Base-by-base conservation (phyloP, 345 rosid genomes). In the Adansonia digitata region DNA sequence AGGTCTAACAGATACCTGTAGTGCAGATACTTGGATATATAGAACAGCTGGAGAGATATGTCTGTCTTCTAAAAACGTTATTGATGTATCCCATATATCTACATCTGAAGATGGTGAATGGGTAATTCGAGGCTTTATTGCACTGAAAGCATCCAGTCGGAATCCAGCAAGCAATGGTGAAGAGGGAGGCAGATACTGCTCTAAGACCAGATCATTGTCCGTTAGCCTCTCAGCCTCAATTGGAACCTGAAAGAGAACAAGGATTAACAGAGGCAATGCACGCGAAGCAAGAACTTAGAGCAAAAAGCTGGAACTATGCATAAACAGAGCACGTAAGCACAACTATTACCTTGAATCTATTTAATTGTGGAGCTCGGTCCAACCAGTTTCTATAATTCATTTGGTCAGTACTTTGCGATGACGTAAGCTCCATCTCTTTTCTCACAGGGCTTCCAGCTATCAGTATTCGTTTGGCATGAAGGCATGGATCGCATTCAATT, bases 391-490 rank as follows among this genome's bases (percentile, higher is more conserved):
- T 88, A 74, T 86, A 66, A 76, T 85, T 91, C 60, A 79, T 72
- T 76, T 87, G 89, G 59, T 91, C 98, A 51, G 90, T 68, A 46
- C 81, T 83, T 80, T 83, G 89, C 17, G 84, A 62, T 13, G 88
- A 63, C 45, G 82, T 63, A 49, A 74, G 77, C 11, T 64, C 86
- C 46, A 77, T 67, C 77, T 88, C 91, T 27, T 76, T 64, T 72
- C 74, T 85, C 63, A 83, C 89, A 4, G 87, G 79, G 76, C 74
- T 90, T 83, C 97, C 99, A 34, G 81, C 84, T 24, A 95, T 87
- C 43, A 95, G 17, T 65, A 95, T 87, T 74, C 93, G 85, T 85
- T 78, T 89, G 42, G 98, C 98, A 86, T 95, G 99, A 80, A 95
- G 86, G 81, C 92, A 89, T 14, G 94, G 91, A 31, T 88, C 89